Percentiles rank a stretch among this genome's conserved stretches.
Conservation (phyloP, 2,329 filamentous ascomycete species). For the Septoria petroselini region DNA sequence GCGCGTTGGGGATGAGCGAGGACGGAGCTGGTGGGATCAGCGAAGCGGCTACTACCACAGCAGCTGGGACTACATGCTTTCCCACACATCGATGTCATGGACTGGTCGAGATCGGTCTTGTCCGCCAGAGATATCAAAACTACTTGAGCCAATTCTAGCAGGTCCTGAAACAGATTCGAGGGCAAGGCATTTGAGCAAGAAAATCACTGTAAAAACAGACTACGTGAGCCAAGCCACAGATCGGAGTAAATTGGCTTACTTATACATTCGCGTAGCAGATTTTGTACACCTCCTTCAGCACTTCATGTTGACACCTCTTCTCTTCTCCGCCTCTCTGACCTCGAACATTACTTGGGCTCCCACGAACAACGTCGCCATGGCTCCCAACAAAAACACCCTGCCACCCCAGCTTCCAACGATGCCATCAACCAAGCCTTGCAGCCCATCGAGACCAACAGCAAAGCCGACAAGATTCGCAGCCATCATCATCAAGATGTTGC, state of each 20-base stretch:
- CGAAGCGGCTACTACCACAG: too few species aligned
- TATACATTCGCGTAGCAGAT: not conserved
- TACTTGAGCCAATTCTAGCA: too few species aligned
- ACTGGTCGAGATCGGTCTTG: too few species aligned
- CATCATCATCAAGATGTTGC: slow-evolving; percentile 93
- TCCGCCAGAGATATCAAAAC: too few species aligned
- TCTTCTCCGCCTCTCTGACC: slow-evolving; percentile 76
- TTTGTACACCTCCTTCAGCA: slow-evolving; percentile 52
- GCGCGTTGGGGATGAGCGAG: too few species aligned
- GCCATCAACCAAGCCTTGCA: slow-evolving; percentile 70
- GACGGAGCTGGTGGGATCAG: too few species aligned
- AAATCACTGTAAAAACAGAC: too few species aligned
- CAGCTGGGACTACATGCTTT: too few species aligned
- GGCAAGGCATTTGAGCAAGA: too few species aligned
- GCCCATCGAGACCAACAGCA: slow-evolving; percentile 82
- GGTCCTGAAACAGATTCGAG: too few species aligned
- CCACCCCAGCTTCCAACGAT: slow-evolving; percentile 77
- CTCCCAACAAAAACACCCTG: slow-evolving; percentile 66
- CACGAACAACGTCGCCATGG: slow-evolving; percentile 74
- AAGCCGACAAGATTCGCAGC: slow-evolving; percentile 92
- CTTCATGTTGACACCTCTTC: slow-evolving; percentile 77
- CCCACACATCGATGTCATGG: too few species aligned
- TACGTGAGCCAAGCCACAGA: too few species aligned
- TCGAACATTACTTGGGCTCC: slow-evolving; percentile 96
- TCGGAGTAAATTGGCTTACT: not conserved